Base-by-base conservation (phyloP, 202 grass and related monocot species). In the Setaria viridis region DNA sequence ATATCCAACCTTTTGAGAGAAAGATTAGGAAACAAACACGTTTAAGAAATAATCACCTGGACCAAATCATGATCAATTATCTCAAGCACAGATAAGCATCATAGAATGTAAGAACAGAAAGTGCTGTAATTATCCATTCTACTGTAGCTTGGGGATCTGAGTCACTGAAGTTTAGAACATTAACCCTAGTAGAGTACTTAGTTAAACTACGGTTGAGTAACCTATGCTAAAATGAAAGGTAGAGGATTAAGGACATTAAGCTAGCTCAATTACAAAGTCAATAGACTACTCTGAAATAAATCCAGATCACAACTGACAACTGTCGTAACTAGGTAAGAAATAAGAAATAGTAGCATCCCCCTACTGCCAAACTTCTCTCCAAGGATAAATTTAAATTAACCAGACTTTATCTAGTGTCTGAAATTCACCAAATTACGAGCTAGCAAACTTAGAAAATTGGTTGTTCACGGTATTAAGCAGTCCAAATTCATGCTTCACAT, bases 51-150 rank as follows among this genome's bases (percentile, higher is more conserved):
- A 51, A 73, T 53, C 14, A 43, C 46, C 58, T 69, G 19, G 12
- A 79, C 25, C 4, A 79, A 68, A 74, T 84, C 32, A 90, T 65
- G 78, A 43, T 49, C 21, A 51, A 60, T 85, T 29, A 49, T 64
- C 19, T 47, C 37, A 82, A 67, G 14, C 30, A 67, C 30, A 49
- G 19, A 41, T 66, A 59, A 4, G 9, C 64, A 80, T 57, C 13
- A 42, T 76, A 82, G 54, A 72, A 9, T 77, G 19, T 71, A 45
- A 57, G 55, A 47, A 67, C 67, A 21, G 32, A 34, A 83, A 33
- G 51, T 35, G 14, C 25, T 64, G 46, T 41, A 56, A 56, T 58
- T 69, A 21, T 83, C n/a, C 35, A 72, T 46, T 53, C 43, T 43
- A 39, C 11, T 69, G 30, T 30, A 30, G 42, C 17, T 70, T 85